Conservation (phyloP, 345 rosid species). For the Euphorbia lathyris region DNA sequence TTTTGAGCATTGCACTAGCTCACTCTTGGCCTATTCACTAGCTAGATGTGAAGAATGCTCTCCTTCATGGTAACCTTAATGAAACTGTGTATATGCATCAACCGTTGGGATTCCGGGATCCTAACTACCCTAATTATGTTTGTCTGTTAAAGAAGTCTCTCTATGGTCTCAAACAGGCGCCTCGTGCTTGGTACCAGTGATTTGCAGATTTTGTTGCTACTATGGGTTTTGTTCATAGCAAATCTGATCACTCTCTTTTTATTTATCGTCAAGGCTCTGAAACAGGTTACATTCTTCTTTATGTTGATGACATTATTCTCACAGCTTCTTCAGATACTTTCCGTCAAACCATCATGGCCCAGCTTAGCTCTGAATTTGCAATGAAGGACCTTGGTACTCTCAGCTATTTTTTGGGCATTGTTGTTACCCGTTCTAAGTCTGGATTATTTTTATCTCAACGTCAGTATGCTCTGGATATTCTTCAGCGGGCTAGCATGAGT, state of each 20-base stretch:
- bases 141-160: not conserved
- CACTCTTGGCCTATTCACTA: not conserved
- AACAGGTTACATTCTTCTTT: not conserved
- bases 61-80: not conserved
- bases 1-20: not conserved
- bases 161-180: not conserved
- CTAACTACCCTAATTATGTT: not conserved
- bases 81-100: constrained; percentile 10
- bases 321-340: not conserved
- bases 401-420: not conserved
- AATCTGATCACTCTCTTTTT: not conserved
- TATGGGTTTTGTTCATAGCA: not conserved
- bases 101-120: not conserved
- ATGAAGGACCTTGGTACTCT: not conserved
- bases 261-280: not conserved
- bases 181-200: constrained; percentile 1
- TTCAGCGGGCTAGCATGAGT: not conserved
- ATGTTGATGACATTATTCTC: not conserved
- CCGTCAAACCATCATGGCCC: not conserved
- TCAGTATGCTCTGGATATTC: not conserved
- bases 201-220: not conserved
- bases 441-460: not conserved
- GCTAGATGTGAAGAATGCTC: not conserved
- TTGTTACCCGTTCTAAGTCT: not conserved
- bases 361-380: not conserved